Conservation (phyloP, 2,329 filamentous ascomycete species). For the Sporothrix dimorphospora region DNA sequence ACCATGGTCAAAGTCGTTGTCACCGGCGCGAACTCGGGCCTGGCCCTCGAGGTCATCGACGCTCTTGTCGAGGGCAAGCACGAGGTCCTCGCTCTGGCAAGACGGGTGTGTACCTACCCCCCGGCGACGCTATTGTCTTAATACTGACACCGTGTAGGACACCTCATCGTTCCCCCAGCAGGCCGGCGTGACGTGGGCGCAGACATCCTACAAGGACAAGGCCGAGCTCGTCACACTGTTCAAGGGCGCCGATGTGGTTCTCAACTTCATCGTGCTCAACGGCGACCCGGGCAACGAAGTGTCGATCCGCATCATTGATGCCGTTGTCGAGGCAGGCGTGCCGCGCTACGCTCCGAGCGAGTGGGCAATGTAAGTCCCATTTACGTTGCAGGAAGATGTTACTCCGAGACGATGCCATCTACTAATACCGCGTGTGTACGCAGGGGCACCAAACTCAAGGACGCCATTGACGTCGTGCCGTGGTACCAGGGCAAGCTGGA, state of each 20-base stretch:
- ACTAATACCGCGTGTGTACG: not conserved
- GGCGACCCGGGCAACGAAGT: slow-evolving; percentile 23
- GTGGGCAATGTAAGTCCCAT: slow-evolving; percentile 48
- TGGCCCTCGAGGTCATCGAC: slow-evolving; percentile 29
- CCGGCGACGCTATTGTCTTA: too few relatives aligned
- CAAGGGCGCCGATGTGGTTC: slow-evolving; percentile 23
- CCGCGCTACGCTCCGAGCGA: slow-evolving; percentile 65
- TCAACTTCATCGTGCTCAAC: slow-evolving; percentile 29
- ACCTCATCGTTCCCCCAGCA: slow-evolving; percentile 20
- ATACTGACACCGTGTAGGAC: not conserved
- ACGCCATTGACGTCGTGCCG: slow-evolving; percentile 43
- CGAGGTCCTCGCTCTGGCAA: slow-evolving; percentile 22
- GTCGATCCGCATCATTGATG: slow-evolving; percentile 55
- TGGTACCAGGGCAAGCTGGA: slow-evolving; percentile 57
- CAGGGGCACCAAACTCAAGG: slow-evolving; percentile 23
- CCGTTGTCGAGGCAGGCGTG: slow-evolving; percentile 61
- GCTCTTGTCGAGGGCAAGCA: slow-evolving; percentile 22
- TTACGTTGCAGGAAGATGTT: not conserved
- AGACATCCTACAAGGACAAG: slow-evolving; percentile 28
- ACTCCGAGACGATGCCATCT: too few relatives aligned
- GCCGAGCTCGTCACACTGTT: slow-evolving; percentile 27
- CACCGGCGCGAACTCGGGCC: slow-evolving; percentile 25
- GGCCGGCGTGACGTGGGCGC: slow-evolving; percentile 17
- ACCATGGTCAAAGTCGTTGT: slow-evolving; percentile 28
- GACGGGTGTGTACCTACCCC: too few relatives aligned